Evolutionary conservation across 768 basidiomycete species (phyloP).

Genomic region (Leucocoprinus sp.): DNA sequence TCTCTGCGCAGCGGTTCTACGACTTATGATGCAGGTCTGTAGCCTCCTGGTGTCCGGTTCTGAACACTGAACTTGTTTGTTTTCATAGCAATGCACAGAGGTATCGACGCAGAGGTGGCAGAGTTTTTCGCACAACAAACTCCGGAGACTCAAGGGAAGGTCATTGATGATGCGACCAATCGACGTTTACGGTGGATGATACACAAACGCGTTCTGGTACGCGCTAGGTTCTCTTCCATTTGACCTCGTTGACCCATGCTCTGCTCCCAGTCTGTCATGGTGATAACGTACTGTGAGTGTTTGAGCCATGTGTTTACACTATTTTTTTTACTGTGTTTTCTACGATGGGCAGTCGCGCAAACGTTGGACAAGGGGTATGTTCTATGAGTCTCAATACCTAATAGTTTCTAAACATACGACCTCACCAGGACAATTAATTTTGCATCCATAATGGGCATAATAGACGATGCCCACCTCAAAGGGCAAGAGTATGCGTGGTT

Average conservation of each 20-base stretch:
- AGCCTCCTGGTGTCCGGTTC: too few species aligned
- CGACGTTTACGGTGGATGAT: conserved; percentile 35
- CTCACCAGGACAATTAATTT: conserved; percentile 32
- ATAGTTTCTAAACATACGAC: not conserved
- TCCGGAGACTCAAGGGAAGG: conserved; percentile 17
- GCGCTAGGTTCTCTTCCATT: conserved; percentile 9
- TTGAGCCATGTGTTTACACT: not conserved
- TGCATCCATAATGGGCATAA: conserved; percentile 40
- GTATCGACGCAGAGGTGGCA: conserved; percentile 39
- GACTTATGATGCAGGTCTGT: conserved; percentile 6
- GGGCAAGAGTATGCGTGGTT: conserved; percentile 45
- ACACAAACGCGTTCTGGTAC: conserved; percentile 35
- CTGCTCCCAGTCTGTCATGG: conserved; percentile 31
- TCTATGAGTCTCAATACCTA: not conserved
- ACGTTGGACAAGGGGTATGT: conserved; percentile 38
- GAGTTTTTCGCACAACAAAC: conserved; percentile 30
- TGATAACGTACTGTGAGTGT: conserved; percentile 34
- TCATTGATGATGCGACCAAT: conserved; percentile 36
- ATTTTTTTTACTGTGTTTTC: not conserved
- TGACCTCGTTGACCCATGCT: not conserved
- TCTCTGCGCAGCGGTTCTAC: conserved; percentile 26
- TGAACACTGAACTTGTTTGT: not conserved
- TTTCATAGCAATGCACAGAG: conserved; percentile 1
- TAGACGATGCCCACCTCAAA: conserved; percentile 32
- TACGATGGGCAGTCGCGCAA: conserved; percentile 26